Conservation (phyloP, 2,329 filamentous ascomycete species). For the Rhinocladiella mackenziei region DNA sequence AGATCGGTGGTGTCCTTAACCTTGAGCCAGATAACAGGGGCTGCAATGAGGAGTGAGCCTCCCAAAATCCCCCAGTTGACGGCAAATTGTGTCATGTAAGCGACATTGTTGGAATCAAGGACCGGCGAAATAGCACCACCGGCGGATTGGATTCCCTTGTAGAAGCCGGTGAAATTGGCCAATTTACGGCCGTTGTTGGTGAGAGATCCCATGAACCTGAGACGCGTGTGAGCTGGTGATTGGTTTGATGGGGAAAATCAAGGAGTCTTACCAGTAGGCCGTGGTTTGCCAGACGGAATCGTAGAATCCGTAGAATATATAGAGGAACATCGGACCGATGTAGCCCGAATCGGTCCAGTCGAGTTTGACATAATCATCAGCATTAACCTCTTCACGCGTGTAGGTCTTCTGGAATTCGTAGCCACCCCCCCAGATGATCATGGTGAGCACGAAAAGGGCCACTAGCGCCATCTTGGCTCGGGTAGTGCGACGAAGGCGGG, state of each 20-base stretch:
- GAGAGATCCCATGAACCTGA: slow-evolving; percentile 75
- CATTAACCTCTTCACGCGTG: slow-evolving; percentile 40
- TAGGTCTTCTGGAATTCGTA: slow-evolving; percentile 70
- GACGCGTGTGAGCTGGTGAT: not conserved
- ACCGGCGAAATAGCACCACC: slow-evolving; percentile 71
- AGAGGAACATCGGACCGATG: slow-evolving; percentile 77
- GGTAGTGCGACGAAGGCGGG: slow-evolving; percentile 56
- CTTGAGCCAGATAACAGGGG: slow-evolving; percentile 69
- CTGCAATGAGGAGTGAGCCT: slow-evolving; percentile 65
- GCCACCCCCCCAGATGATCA: slow-evolving; percentile 77
- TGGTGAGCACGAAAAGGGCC: slow-evolving; percentile 64
- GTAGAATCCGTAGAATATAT: slow-evolving; percentile 85
- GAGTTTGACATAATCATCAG: slow-evolving; percentile 31
- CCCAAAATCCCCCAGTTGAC: slow-evolving; percentile 66
- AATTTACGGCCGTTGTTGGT: slow-evolving; percentile 82
- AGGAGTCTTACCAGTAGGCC: slow-evolving; percentile 68
- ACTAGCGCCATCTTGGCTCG: slow-evolving; percentile 63
- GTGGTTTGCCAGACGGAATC: slow-evolving; percentile 87
- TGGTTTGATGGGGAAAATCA: not conserved
- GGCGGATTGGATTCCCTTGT: slow-evolving; percentile 77
- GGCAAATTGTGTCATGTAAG: slow-evolving; percentile 65
- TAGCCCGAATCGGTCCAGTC: slow-evolving; percentile 69
- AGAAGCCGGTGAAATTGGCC: slow-evolving; percentile 79
- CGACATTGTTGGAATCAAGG: slow-evolving; percentile 56
- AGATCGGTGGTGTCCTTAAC: slow-evolving; percentile 70